Base-by-base conservation (phyloP, 192 early-diverging fungal species). In the Irineochytrium annulatum region DNA sequence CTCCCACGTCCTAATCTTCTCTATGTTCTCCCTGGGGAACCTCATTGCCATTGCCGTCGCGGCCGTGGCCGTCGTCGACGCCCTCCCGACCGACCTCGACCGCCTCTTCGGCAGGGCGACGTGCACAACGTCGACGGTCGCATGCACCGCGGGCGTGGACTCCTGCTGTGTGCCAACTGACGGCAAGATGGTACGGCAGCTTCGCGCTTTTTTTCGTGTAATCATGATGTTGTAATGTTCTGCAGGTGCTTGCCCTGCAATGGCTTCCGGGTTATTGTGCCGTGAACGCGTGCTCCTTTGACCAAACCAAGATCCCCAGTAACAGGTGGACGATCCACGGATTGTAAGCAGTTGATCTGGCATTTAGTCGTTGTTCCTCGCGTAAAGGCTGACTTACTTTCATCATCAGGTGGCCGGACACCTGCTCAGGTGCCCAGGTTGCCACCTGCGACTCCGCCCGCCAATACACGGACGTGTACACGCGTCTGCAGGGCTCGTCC, bases 231-330 rank as follows among this genome's bases (percentile, higher is more conserved):
- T 41, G 11, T 41, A 41, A 13, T 8, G n/a, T 13, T n/a, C n/a
- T 41, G 37, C 37, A 41, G 37, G 55, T 57, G n/a, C 55, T 57
- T 26, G 31, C 55, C 2, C 5, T 57, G 31, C 55, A 57, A 35
- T 57, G 55, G 55, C n/a, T 57, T 11, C 32, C 32, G n/a, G 55
- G 55, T 32, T 57, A 32, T 16, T 57, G 55, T 26, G 55, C 55
- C 3, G 24, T 22, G 2, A 57, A 57, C 34, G 26, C 3, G 17
- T 57, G 55, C 34, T 3, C 34, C 20, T 26, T n/a, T n/a, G 37
- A 35, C 35, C 2, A n/a, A 34, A 3, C 55, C 34, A 43, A 3
- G 3, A 19, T 39, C 26, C 55, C 55, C 6, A 5, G 3, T 5
- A 34, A 3, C 3, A 24, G 34, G 13, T 57, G 55, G 55, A 43